Evolutionary conservation across 371 early-diverging fungal species (phyloP).

Genomic region (Zancudomyces culisetae): DNA sequence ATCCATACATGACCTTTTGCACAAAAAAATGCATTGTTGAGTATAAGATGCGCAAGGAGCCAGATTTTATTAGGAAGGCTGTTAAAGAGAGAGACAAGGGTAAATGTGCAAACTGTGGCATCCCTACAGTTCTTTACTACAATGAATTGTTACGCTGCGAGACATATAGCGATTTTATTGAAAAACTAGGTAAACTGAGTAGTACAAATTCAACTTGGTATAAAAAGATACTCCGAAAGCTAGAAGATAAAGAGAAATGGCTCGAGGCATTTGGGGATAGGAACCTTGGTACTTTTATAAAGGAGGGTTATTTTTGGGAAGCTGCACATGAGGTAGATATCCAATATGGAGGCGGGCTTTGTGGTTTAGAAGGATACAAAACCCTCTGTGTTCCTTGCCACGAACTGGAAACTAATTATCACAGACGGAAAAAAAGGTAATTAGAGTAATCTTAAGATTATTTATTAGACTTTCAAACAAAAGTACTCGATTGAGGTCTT

Average conservation of each 20-base stretch:
- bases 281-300: not conserved
- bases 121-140: not conserved
- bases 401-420: constrained; percentile 3
- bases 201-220: not conserved
- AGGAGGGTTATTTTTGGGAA: constrained; percentile 22
- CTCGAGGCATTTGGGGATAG: not conserved
- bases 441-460: too few relatives aligned
- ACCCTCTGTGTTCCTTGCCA: constrained; percentile 24
- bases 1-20: constrained; percentile 9
- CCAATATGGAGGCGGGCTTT: constrained; percentile 18
- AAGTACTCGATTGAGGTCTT: too few relatives aligned
- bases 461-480: too few relatives aligned
- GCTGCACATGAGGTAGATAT: constrained; percentile 21
- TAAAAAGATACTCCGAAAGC: not conserved
- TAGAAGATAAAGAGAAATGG: not conserved
- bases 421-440: not conserved
- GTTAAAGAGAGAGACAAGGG: not conserved
- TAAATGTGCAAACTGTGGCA: not conserved
- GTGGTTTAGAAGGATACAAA: constrained; percentile 19
- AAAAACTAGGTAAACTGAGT: not conserved
- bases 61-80: not conserved
- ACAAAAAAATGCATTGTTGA: not conserved
- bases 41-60: not conserved
- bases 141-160: not conserved
- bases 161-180: not conserved